Percentiles rank a stretch among this genome's conserved stretches.
phyloP scores from a whole-genome alignment of 1,139 yeast genomes.

The Yamadazyma dendronema region DNA sequence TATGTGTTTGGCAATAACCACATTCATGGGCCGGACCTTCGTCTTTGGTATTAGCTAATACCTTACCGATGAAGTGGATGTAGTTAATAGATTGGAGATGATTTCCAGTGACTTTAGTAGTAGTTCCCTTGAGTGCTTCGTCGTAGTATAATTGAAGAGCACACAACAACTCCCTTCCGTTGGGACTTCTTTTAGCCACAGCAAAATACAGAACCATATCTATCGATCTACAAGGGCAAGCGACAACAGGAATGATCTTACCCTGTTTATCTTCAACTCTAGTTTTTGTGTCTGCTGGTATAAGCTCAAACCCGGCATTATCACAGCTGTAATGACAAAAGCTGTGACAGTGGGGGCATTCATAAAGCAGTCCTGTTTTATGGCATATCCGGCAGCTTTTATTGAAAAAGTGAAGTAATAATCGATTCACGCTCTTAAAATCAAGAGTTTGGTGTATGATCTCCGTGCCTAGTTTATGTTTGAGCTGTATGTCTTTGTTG shows the following conservation, averaged over 20 bases:
- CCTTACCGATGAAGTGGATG: conserved; percentile 6
- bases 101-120: conserved; percentile 26
- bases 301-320: conserved; percentile 41
- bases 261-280: conserved; percentile 35
- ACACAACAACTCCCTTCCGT: conserved; percentile 30
- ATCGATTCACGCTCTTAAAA: conserved; percentile 30
- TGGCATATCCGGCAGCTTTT: conserved; percentile 4
- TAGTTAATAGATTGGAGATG: conserved; percentile 33
- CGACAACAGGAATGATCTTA: conserved; percentile 34
- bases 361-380: conserved; percentile 8
- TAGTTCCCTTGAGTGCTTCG: conserved; percentile 30
- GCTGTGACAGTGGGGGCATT: conserved; percentile 10
- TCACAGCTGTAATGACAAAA: conserved; percentile 64
- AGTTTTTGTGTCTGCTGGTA: conserved; percentile 19
- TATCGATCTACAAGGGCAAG: conserved; percentile 34
- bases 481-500: conserved; percentile 4
- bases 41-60: background rate
- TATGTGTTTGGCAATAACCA: conserved; percentile 22
- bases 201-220: conserved; percentile 15
- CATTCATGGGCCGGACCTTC: conserved; percentile 15
- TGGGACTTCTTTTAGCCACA: conserved; percentile 32
- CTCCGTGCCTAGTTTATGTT: conserved; percentile 16
- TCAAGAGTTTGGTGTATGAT: conserved; percentile 19
- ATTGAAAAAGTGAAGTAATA: conserved; percentile 26
- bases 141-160: conserved; percentile 43